These are phyloP conservation scores for Fusarium chuoi DNA, from an alignment of 2,329 filamentous ascomycete species.

Conservation along the genomic window DNA sequence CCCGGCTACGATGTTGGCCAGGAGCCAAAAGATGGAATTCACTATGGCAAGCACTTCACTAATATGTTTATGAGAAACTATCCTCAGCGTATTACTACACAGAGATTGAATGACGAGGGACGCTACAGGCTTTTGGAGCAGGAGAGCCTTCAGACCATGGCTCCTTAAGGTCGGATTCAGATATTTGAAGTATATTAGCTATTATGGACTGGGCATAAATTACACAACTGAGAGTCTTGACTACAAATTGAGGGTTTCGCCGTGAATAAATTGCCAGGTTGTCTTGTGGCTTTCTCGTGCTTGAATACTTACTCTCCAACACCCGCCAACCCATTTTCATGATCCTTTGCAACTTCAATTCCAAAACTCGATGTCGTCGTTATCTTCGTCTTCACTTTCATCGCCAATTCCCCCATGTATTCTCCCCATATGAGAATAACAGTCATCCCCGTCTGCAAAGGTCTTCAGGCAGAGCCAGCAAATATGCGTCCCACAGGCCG, in stretches of 20 bases:
- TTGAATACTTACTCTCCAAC: background rate
- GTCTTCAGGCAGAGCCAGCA: slow-evolving; percentile 59
- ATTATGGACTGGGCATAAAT: no score
- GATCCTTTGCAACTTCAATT: no score
- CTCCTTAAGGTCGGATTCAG: background rate
- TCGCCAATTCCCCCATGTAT: background rate
- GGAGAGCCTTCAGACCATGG: slow-evolving; percentile 2
- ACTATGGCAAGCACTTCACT: slow-evolving; percentile 64
- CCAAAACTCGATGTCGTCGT: background rate
- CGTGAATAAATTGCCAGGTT: background rate
- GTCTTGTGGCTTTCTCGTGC: background rate
- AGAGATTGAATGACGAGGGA: slow-evolving; percentile 31
- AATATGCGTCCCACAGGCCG: slow-evolving; percentile 54
- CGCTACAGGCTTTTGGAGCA: background rate
- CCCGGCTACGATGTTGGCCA: slow-evolving; percentile 50
- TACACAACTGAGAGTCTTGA: background rate
- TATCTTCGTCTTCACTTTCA: background rate
- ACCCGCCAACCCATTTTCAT: rapidly evolving
- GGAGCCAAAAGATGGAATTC: slow-evolving; percentile 52
- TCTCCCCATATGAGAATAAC: slow-evolving; percentile 1
- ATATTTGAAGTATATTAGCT: background rate
- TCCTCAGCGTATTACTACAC: slow-evolving; percentile 57
- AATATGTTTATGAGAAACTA: slow-evolving; percentile 63
- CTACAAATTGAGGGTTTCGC: no score
- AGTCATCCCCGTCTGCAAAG: slow-evolving; percentile 38